Evolutionary conservation across 176 grass and related monocot species (phyloP), one percentile per base, ranked within the genome.

Genomic region (Zoysia japonica): DNA sequence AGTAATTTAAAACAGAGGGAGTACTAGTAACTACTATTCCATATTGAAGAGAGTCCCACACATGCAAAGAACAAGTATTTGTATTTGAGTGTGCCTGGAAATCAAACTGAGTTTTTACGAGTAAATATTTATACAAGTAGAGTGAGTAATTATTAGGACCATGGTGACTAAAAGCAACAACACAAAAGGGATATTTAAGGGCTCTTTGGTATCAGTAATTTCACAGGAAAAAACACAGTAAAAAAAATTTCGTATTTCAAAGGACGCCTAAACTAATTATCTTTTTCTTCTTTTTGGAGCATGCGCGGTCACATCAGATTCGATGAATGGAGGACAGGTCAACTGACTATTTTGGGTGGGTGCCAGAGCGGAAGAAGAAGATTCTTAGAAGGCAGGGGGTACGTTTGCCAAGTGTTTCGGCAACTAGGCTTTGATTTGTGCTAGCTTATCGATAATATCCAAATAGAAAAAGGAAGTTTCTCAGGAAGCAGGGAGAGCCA

Each of bases 321-420:
- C 60, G 42, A 48, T 37, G 65, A 51, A 43, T 57, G 67, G 60
- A 71, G 55, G 66, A 28, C 28, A 28, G 74, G 68, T 59, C 67
- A 72, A 72, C 44, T 49, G 15, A 70, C 47, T 17, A 11, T 56
- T 76, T 56, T 2, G 42, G 48, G 40, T 65, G 42, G n/a, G 13
- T 52, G 37, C 8, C 47, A 76, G 56, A 11, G 52, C 52, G 6
- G 14, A 55, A 55, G 56, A 60, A 81, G 87, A 88, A 89, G 48
- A 55, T 89, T 89, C 82, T 76, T 81, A 77, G 82, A 65, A 84
- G 47, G 42, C 60, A 77, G 72, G 82, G 66, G 44, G 44, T 45
- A 4, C 44, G 5, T 38, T 49, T 9, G 41, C 47, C 65, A 68
- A 70, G 47, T 49, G 64, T 76, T 71, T 57, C 47, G 17, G 49